These are phyloP conservation scores for Boehmeria nivea DNA, from an alignment of 306 rosid genomes.

Conservation along the genomic window DNA sequence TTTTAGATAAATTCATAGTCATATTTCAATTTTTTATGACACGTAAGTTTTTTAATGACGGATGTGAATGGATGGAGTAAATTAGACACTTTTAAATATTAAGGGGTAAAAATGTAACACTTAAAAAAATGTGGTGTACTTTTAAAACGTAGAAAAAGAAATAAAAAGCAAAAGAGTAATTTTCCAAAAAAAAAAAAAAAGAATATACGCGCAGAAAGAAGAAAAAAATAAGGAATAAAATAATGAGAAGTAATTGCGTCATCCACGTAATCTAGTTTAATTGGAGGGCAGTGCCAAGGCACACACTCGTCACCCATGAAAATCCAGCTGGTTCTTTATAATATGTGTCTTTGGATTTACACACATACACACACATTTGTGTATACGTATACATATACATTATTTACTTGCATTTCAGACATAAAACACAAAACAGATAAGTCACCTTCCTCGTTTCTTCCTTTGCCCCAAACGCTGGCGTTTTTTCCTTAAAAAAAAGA, in stretches of 20 bases:
- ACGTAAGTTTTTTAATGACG: too few species aligned
- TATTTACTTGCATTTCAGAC: background rate
- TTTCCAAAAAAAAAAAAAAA: background rate
- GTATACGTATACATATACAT: background rate
- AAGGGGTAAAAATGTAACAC: too few species aligned
- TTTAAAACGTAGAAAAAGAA: background rate
- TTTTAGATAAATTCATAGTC: too few species aligned
- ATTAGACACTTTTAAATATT: too few species aligned
- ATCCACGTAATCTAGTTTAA: conserved; percentile 15
- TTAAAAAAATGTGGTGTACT: too few species aligned
- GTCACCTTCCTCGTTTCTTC: background rate
- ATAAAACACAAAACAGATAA: background rate
- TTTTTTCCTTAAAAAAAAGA: background rate
- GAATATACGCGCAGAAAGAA: too few species aligned
- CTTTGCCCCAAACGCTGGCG: too few species aligned
- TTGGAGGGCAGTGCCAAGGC: conserved; percentile 11
- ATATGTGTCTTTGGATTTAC: background rate
- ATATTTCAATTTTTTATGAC: too few species aligned
- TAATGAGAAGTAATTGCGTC: conserved; percentile 14
- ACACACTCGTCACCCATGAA: conserved; percentile 25
- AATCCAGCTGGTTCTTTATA: conserved; percentile 20
- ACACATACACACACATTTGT: background rate
- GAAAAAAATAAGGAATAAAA: background rate
- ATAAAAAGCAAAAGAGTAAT: background rate
- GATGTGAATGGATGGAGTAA: too few species aligned